These are phyloP conservation scores for Vigna unguiculata DNA, from an alignment of 306 rosid genomes.

Conservation along the genomic window DNA sequence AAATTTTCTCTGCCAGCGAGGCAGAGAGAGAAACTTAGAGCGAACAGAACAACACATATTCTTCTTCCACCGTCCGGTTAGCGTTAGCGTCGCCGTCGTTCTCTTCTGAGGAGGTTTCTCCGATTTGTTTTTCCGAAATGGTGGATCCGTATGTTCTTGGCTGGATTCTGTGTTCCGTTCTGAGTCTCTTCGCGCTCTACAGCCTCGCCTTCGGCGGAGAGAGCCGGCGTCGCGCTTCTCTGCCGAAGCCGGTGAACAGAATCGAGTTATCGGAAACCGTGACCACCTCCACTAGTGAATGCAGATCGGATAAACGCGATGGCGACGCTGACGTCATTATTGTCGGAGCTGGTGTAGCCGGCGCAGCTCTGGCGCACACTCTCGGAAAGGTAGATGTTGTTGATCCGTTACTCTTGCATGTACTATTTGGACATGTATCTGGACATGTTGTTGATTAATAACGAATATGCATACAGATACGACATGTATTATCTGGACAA, in stretches of 20 bases:
- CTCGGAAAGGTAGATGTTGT: conserved; percentile 77
- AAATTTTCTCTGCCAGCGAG: conserved; percentile 37
- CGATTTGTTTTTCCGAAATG: conserved; percentile 50
- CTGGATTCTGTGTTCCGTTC: conserved; percentile 58
- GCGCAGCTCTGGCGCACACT: conserved; percentile 93
- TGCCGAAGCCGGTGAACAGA: conserved; percentile 36
- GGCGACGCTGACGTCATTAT: conserved; percentile 74
- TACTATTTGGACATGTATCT: not conserved
- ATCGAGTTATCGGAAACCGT: conserved; percentile 48
- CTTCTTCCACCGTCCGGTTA: not conserved
- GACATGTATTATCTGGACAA: not conserved
- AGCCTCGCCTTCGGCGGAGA: conserved; percentile 45
- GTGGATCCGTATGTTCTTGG: conserved; percentile 63
- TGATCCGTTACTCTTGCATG: conserved; percentile 13
- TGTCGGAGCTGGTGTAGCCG: conserved; percentile 99
- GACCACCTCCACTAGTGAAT: conserved; percentile 57
- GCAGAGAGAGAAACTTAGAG: conserved; percentile 42
- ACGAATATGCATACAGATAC: not conserved
- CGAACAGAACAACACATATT: not conserved
- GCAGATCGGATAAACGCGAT: conserved; percentile 54
- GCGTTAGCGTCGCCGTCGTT: not conserved
- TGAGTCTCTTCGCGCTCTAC: conserved; percentile 60
- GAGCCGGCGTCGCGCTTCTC: conserved; percentile 17
- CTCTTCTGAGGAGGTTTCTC: conserved; percentile 39
- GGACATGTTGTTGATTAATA: not conserved